A percentile compares a stretch with the other conserved stretches of the same genome.
Conservation (phyloP, 495 filamentous ascomycete genomes). For the Usnea hakonensis region DNA sequence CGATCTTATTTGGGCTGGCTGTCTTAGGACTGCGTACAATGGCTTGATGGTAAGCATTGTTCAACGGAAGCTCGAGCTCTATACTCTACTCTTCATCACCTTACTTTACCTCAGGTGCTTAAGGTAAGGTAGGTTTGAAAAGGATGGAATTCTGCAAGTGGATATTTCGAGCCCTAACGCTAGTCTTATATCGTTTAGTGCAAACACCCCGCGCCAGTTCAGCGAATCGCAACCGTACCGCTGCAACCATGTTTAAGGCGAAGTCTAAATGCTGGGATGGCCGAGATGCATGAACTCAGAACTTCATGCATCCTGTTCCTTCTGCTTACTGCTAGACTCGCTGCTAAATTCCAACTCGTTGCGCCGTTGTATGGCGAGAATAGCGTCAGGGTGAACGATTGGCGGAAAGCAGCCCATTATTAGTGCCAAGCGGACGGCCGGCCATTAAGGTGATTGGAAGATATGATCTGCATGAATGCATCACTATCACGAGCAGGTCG, state of each 20-base stretch:
- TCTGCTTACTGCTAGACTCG: no score
- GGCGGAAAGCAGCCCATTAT: constrained; percentile 2
- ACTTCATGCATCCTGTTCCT: constrained; percentile 4
- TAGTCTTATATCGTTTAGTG: background rate
- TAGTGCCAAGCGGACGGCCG: background rate
- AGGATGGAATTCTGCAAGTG: background rate
- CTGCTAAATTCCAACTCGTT: no score
- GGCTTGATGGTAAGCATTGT: background rate
- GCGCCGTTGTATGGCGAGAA: background rate
- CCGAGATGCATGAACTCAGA: constrained; percentile 13
- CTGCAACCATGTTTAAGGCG: background rate
- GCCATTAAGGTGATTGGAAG: background rate
- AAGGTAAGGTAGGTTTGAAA: no score
- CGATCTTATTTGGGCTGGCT: background rate
- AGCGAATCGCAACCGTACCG: background rate
- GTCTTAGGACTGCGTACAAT: background rate
- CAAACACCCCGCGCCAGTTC: background rate
- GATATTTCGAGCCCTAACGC: background rate
- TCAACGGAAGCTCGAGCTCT: background rate
- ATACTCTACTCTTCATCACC: no score
- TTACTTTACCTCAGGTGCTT: no score
- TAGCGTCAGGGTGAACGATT: background rate
- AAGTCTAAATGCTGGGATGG: background rate
- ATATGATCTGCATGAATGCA: constrained; percentile 7
- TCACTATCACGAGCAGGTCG: constrained; percentile 1